These are phyloP conservation scores for Penicillium oxalicum DNA, from an alignment of 2,329 filamentous ascomycete species.

Conservation along the genomic window DNA sequence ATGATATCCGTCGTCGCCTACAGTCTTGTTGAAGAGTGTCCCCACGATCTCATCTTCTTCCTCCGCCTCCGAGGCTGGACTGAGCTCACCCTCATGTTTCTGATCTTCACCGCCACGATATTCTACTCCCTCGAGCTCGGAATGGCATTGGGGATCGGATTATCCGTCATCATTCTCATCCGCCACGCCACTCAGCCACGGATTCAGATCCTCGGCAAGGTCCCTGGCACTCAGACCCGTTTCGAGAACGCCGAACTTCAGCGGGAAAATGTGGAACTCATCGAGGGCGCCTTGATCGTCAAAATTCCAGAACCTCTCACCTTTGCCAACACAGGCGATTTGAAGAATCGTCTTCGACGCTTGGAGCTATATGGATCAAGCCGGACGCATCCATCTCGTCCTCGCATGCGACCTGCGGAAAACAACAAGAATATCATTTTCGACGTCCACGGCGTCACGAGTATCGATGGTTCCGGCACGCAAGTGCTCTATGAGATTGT, in stretches of 20 bases:
- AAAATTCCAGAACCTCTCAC: constrained; percentile 97
- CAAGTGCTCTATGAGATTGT: constrained; percentile 92
- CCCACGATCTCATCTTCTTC: constrained; percentile 89
- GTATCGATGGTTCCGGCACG: constrained; percentile 84
- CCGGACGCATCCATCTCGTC: constrained; percentile 78
- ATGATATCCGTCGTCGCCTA: constrained; percentile 96
- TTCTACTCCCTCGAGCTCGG: constrained; percentile 92
- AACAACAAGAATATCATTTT: constrained; percentile 92
- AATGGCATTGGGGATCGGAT: constrained; percentile 86
- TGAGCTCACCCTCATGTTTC: constrained; percentile 77
- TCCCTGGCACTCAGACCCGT: constrained; percentile 67
- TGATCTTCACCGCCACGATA: constrained; percentile 87
- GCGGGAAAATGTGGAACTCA: constrained; percentile 70
- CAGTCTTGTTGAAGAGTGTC: constrained; percentile 90
- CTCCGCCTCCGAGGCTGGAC: constrained; percentile 75
- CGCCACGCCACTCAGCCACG: constrained; percentile 84
- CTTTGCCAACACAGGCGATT: constrained; percentile 90
- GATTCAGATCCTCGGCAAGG: constrained; percentile 90
- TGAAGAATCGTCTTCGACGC: constrained; percentile 75
- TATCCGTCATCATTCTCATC: constrained; percentile 85
- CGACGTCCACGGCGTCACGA: constrained; percentile 94
- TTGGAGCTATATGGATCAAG: constrained; percentile 88
- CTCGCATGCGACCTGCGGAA: constrained; percentile 67
- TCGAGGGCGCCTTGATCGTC: constrained; percentile 88
- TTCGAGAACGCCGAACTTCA: constrained; percentile 81